Conservation (phyloP, 768 basidiomycete genomes). For the Antrodiella citrinella region DNA sequence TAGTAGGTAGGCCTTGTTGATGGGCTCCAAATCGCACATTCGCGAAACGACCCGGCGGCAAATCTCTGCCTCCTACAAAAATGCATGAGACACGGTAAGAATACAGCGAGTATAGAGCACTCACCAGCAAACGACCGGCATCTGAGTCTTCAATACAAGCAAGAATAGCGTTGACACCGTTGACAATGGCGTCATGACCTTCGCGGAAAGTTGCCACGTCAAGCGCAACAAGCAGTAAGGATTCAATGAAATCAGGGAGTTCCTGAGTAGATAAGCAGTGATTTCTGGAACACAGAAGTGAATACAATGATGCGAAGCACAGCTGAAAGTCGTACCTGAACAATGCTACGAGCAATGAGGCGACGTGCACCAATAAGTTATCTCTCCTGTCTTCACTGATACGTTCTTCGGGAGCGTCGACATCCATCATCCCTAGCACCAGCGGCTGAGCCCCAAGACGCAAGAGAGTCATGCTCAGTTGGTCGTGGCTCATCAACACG, state of each 20-base stretch:
- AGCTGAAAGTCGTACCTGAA: too few relatives aligned
- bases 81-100: background rate
- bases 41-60: slow-evolving; percentile 37
- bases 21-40: slow-evolving; percentile 33
- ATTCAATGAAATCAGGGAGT: slow-evolving; percentile 38
- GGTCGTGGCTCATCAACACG: too few relatives aligned
- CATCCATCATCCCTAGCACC: too few relatives aligned
- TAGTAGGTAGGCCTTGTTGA: slow-evolving; percentile 43
- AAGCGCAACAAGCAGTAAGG: slow-evolving; percentile 47
- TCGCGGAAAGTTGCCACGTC: slow-evolving; percentile 41
- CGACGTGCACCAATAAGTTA: slow-evolving; percentile 19
- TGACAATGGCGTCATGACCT: slow-evolving; percentile 37
- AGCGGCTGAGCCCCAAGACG: background rate
- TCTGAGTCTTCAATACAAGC: slow-evolving; percentile 21
- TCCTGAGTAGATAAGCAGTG: slow-evolving; percentile 30
- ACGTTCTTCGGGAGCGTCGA: too few relatives aligned
- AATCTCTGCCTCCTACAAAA: too few relatives aligned
- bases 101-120: too few relatives aligned
- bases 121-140: background rate
- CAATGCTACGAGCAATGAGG: slow-evolving; percentile 33
- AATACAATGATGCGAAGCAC: slow-evolving; percentile 12
- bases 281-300: slow-evolving; percentile 19
- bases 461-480: background rate
- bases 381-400: too few relatives aligned
- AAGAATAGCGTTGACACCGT: slow-evolving; percentile 36